Evolutionary conservation across 148 eudicot genomes (phyloP), one percentile per base, ranked within the genome.

Genomic region (Nepenthes mirabilis): DNA sequence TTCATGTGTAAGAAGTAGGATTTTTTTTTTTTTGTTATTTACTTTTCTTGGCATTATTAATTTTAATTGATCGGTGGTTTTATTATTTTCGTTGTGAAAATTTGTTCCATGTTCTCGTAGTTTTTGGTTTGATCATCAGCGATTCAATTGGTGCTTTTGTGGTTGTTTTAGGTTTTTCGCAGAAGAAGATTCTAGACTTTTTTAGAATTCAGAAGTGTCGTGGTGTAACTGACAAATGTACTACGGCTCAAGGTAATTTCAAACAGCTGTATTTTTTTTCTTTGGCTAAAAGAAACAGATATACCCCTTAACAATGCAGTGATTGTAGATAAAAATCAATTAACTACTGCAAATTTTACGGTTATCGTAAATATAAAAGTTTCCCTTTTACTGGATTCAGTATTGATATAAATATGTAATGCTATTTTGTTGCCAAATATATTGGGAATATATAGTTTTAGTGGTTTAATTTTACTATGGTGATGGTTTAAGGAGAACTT

Each of bases 131-230:
- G 43, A 37, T 61, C 32, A 34, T 11, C 6, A 6, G 66, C 49
- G 52, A 23, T 37, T 36, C 52, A n/a, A 58, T 37, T 14, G 37
- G 6, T 56, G 53, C 37, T 6, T 68, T 40, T 55, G 2, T 35
- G 62, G 57, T 43, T 62, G 67, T 34, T 36, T 52, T 77, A 91
- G 97, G 84, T 70, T 85, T 83, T 36, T 72, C 97, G n/a, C 95
- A 88, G 86, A 87, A 47, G 70, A 91, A 83, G 76, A 83, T 91
- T 13, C 66, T 79, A 14, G 97, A 88, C 65, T 91, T 91, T 53
- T 91, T 91, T 61, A 79, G 71, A 76, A 85, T 91, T 73, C 84
- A 81, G 74, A 91, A 83, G 75, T 67, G 83, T 52, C 62, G 70
- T 1, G 66, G 61, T 60, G 34, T 61, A 2, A 43, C 54, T 6